These are phyloP conservation scores for Prunus salicina DNA, from an alignment of 306 rosid species.

Conservation along the genomic window DNA sequence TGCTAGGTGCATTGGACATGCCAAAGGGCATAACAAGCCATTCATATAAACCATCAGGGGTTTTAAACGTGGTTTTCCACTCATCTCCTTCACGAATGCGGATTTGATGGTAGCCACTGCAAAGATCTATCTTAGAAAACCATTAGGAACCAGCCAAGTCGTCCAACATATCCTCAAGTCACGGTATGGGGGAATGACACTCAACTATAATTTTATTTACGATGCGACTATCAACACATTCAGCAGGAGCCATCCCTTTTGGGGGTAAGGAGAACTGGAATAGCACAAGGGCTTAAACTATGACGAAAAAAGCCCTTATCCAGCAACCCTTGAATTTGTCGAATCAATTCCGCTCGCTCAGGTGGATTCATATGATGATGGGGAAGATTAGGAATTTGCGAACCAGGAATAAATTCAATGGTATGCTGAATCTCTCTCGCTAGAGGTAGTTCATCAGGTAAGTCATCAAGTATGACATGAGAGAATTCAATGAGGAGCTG, in stretches of 20 bases:
- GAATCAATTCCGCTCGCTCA: neutral
- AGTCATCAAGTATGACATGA: neutral
- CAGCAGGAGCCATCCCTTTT: neutral
- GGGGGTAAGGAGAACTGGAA: neutral
- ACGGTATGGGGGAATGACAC: neutral
- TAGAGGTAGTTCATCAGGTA: neutral
- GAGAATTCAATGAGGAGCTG: neutral
- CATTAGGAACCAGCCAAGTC: neutral
- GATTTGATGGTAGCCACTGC: neutral
- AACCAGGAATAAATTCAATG: neutral
- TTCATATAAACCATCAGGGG: neutral
- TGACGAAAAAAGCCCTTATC: neutral
- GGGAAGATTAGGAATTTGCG: neutral
- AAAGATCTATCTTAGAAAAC: neutral
- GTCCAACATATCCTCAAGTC: neutral
- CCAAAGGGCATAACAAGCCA: slow-evolving; percentile 15
- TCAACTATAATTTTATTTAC: neutral
- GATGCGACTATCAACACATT: neutral
- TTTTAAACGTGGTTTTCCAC: neutral
- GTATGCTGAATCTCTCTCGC: neutral
- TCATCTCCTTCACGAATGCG: neutral
- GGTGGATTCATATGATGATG: neutral
- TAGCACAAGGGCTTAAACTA: neutral
- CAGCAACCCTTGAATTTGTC: neutral
- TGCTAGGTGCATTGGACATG: neutral